Evolutionary conservation across 2,329 filamentous ascomycete genomes (phyloP).

Genomic region (Pseudocercospora musae): DNA sequence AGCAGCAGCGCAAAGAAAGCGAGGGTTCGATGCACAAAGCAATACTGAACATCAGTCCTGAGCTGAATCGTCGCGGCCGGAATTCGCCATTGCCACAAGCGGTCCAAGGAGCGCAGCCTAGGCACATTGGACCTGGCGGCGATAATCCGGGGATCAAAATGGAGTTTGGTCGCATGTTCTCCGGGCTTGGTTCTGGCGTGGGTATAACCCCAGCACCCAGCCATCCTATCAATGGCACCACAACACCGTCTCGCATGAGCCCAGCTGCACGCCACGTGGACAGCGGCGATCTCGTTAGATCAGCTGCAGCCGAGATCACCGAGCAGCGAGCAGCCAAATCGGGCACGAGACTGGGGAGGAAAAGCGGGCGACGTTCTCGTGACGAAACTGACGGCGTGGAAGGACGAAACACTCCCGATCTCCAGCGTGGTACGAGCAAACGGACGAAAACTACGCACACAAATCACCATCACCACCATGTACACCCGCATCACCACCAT

Average conservation of each 20-base stretch:
- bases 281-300: conserved; percentile 26
- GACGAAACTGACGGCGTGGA: conserved; percentile 69
- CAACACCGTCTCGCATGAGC: conserved; percentile 49
- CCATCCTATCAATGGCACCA: conserved; percentile 49
- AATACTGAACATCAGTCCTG: conserved; percentile 67
- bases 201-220: conserved; percentile 50
- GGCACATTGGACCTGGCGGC: conserved; percentile 71
- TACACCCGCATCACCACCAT: conserved; percentile 48
- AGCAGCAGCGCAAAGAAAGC: conserved; percentile 46
- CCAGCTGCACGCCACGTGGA: conserved; percentile 31
- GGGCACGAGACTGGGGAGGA: conserved; percentile 44
- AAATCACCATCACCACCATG: conserved; percentile 54
- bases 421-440: conserved; percentile 62
- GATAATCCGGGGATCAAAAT: conserved; percentile 84
- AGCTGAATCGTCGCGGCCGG: conserved; percentile 77
- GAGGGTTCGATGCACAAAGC: conserved; percentile 51
- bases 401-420: conserved; percentile 32
- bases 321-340: conserved; percentile 39
- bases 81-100: conserved; percentile 88
- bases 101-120: conserved; percentile 84
- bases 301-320: conserved; percentile 33
- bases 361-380: conserved; percentile 65
- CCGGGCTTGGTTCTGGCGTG: conserved; percentile 76
- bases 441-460: conserved; percentile 51
- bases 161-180: conserved; percentile 92